Evolutionary conservation across 2,329 filamentous ascomycete genomes (phyloP), one percentile per base, ranked within the genome.

Genomic region (Zymoseptoria brevis): DNA sequence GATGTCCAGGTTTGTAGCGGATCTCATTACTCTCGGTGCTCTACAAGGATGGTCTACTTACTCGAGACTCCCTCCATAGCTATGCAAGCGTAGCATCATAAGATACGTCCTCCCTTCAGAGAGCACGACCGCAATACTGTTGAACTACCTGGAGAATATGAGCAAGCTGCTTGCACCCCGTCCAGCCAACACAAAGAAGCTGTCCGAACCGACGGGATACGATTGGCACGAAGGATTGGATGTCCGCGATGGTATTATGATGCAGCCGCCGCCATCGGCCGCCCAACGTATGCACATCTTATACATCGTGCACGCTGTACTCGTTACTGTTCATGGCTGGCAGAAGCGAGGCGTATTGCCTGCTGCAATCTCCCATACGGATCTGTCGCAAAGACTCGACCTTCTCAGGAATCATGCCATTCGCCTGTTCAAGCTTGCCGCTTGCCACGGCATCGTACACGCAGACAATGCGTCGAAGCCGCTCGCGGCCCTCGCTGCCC

Each of bases 1-100:
- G 64, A 66, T 41, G 51, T 67, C 49, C 63, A 67, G 66, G 66
- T 67, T 64, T 60, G 66, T 66, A 50, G 35, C 30, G 21, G 51
- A 53, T 53, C 45, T 19, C 22, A 26, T 58, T 35, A 7, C 48
- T 11, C 19, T 50, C 50, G n/a, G 8, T 13, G 51, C 13, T 29
- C 49, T 29, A 16, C 24, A 19, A 49, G 48, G 50, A 56, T 35
- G 55, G 51, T 45, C 53, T 56, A 62, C 66, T 66, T 63, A 66
- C 63, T 49, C 50, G 55, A 26, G 41, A 52, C n/a, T 49, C 21
- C 48, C 48, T 45, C 41, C 1, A 24, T 57, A 69, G 66, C 61
- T 53, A 50, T 67, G 66, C 63, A 68, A 59, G 53, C 57, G 51
- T 30, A 24, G 48, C 53, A 62, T 68, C 35, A 48, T 66, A 49